Evolutionary conservation across 202 grass and related monocot species (phyloP), one percentile per base, ranked within the genome.

Genomic region (Bolboschoenoplectus hybrid): DNA sequence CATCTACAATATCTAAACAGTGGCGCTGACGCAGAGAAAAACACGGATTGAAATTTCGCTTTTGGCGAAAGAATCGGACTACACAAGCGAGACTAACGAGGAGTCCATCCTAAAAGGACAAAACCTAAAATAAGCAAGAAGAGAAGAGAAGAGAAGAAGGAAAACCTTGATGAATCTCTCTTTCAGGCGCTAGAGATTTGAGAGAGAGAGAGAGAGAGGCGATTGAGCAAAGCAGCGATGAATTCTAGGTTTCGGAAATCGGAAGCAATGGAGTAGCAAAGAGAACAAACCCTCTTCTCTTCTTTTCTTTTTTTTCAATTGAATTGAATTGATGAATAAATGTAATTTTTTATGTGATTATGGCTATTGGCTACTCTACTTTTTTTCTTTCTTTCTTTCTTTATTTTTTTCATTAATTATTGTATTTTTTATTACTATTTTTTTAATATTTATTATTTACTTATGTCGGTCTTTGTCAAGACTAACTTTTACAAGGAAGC

Each of bases 391-490:
- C 7, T 55, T 53, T n/a, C 41, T 73, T 56, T 14, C 5, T 77
- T 77, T 77, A 49, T 50, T 49, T 20, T 50, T 74, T 17, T 41
- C 35, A 14, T 79, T 66, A 12, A 38, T 38, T 66, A 66, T 66
- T 66, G 34, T 5, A 7, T 34, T 72, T 19, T 44, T 44, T 26
- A 45, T 40, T 41, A 19, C 0, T 44, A 47, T 72, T 6, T 19
- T n/a, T 56, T 56, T 56, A 56, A 35, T 26, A 26, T 11, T 56
- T 55, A 55, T 9, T 58, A 38, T 17, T 57, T 79, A n/a, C 26
- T 77, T 77, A 13, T 79, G 51, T 41, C 40, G 32, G 74, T 57
- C 5, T 75, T 76, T 79, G 75, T 58, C 75, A 79, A 58, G n/a
- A 14, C 41, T 6, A 79, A 79, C 0, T 2, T 26, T 79, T 79